These are phyloP conservation scores for Cruciata laevipes DNA, from an alignment of 257 asterid genomes.

Conservation along the genomic window DNA sequence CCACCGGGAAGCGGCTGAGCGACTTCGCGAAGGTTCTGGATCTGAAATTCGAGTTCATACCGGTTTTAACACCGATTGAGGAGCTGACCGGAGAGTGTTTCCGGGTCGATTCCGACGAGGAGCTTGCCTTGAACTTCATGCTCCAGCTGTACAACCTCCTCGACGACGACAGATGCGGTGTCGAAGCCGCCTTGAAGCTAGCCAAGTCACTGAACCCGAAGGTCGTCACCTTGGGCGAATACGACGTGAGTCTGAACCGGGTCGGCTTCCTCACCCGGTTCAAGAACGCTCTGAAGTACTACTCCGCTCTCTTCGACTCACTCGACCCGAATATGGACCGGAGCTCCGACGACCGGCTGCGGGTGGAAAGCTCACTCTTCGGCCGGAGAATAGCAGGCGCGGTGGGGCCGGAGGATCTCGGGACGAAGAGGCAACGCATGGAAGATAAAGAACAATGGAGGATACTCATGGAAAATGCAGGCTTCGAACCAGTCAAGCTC, in stretches of 20 bases:
- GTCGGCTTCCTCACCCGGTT: conserved; percentile 60
- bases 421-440: conserved; percentile 48
- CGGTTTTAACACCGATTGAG: conserved; percentile 56
- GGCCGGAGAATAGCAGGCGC: conserved; percentile 66
- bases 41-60: conserved; percentile 78
- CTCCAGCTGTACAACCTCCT: conserved; percentile 70
- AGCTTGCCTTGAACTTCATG: conserved; percentile 73
- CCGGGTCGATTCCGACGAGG: conserved; percentile 63
- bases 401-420: conserved; percentile 49
- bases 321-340: conserved; percentile 60
- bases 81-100: conserved; percentile 47
- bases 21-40: conserved; percentile 74
- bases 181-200: conserved; percentile 50
- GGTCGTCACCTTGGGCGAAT: conserved; percentile 81
- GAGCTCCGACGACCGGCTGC: conserved; percentile 65
- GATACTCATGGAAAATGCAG: conserved; percentile 66
- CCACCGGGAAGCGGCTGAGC: conserved; percentile 81
- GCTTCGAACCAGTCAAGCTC: conserved; percentile 51
- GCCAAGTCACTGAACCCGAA: conserved; percentile 71
- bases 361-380: conserved; percentile 51
- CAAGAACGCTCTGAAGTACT: conserved; percentile 63
- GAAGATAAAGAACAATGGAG: conserved; percentile 85
- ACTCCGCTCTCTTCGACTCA: conserved; percentile 74
- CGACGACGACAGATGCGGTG: conserved; percentile 49
- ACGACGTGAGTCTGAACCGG: conserved; percentile 61